Base-by-base conservation (phyloP, 805 yeast genomes). In the Pichia kluyveri region DNA sequence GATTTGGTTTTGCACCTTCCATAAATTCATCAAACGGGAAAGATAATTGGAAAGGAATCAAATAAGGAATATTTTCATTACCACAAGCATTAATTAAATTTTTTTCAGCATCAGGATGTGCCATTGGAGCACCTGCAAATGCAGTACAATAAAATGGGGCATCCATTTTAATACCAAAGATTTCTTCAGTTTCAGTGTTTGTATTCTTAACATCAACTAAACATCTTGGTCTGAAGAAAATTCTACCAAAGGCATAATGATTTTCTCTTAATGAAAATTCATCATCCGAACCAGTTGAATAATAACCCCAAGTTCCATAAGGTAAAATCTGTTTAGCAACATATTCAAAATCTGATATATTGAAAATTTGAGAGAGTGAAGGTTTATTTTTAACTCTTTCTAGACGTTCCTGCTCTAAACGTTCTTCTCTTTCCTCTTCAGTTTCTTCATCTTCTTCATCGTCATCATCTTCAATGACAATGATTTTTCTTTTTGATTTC, bases 131-230 rank as follows among this genome's bases (percentile, higher is more conserved):
- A 42, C 89, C 75, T 0, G 97, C 96, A 30, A 96, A 86, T 0
- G 97, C 96, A 17, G 93, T 77, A 47, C 84, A 78, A 59, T 89
- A 90, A 61, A 91, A 86, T 12, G 98, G 98, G 5, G 80, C 84
- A 19, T 75, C 70, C 5, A 77, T 69, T 41, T 70, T 67, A 26
- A 74, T 58, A 8, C 96, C 96, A 36, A 90, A 69, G 76, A 91
- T 77, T 12, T 77, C 73, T 14, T 46, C 41, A 5, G 93, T 80
- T 4, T 79, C 62, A 32, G 77, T 58, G 54, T 83, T 86, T 36
- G 85, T 77, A 18, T 74, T 60, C 4, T 70, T 58, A 8, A 90
- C 96, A 61, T 91, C 89, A 12, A 86, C 83, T 46, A 90, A 68
- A 28, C 90, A 74, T 50, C 75, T 71, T 15, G 98, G 98, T 53